Evolutionary conservation across 169 alveolate species (phyloP).

Genomic region (Cryptosporidium sp.): DNA sequence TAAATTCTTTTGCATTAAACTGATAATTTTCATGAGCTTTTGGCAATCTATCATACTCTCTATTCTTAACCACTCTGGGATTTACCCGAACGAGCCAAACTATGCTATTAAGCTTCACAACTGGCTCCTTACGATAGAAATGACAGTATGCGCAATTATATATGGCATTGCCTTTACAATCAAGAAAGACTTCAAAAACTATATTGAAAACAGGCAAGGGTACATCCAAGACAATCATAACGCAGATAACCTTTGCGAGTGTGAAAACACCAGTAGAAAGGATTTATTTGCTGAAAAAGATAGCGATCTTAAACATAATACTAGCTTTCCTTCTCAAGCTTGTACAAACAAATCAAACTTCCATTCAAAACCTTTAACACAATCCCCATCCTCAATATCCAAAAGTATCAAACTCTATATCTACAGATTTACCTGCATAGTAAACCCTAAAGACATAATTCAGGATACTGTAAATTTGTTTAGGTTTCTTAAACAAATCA

Average conservation of each 20-base stretch:
- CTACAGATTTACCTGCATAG: background rate
- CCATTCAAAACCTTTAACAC: background rate
- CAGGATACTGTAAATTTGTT: conserved; percentile 12
- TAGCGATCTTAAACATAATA: background rate
- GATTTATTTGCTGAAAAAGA: background rate
- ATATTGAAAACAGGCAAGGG: background rate
- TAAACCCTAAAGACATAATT: conserved; percentile 37
- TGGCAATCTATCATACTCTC: conserved; percentile 71
- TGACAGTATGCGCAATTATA: conserved; percentile 49
- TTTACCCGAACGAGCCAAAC: conserved; percentile 35
- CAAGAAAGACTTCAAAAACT: conserved; percentile 7
- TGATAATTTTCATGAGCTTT: conserved; percentile 49
- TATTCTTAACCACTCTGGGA: conserved; percentile 2
- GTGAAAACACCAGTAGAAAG: background rate
- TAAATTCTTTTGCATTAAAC: conserved; percentile 55
- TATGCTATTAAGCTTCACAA: conserved; percentile 35
- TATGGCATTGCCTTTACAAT: conserved; percentile 55
- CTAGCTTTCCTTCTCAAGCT: background rate
- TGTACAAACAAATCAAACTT: background rate
- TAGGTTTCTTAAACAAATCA: conserved; percentile 1
- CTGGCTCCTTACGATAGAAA: conserved; percentile 72
- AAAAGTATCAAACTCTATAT: background rate
- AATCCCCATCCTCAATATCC: background rate
- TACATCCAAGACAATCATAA: background rate
- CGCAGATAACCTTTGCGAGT: background rate